A percentile compares a stretch with the other conserved stretches of the same genome.
phyloP scores from a whole-genome alignment of 257 asterid genomes.

The Solanum arcanum region DNA sequence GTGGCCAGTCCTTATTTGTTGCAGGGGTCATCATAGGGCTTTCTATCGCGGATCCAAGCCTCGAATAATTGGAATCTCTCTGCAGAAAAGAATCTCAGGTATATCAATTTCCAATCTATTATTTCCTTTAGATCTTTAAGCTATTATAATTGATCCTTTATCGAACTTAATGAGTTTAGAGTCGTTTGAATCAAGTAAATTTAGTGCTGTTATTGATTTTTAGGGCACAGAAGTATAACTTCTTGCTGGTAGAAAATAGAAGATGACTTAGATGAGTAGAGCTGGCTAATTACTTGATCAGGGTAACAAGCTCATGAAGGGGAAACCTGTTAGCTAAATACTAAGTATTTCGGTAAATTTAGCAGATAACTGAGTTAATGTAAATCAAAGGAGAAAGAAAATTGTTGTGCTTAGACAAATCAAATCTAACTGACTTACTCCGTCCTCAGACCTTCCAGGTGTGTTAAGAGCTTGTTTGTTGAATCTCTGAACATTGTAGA shows the following conservation, averaged over 20 bases:
- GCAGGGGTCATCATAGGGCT: conserved; percentile 89
- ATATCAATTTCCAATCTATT: neutral
- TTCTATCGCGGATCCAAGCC: conserved; percentile 61
- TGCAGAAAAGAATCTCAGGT: conserved; percentile 13
- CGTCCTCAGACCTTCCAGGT: conserved; percentile 78
- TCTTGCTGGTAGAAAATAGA: neutral
- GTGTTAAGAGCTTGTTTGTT: conserved; percentile 69
- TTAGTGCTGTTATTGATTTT: neutral
- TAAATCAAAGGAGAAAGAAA: neutral
- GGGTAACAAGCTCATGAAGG: neutral
- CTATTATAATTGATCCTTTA: neutral
- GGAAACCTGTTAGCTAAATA: neutral
- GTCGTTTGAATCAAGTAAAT: neutral
- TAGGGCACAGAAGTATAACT: neutral
- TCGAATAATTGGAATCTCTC: conserved; percentile 84
- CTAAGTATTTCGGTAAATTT: neutral
- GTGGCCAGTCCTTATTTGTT: conserved; percentile 49
- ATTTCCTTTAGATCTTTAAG: neutral
- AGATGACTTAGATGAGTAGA: neutral
- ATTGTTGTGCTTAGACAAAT: neutral
- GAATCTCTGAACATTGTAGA: conserved; percentile 76
- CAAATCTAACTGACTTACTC: conserved; percentile 30
- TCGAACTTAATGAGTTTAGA: neutral
- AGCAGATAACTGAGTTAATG: neutral
- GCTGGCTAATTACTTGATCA: neutral